Evolutionary conservation across 2,329 filamentous ascomycete genomes (phyloP), one percentile per base, ranked within the genome.

Genomic region (Aspergillus sp.): DNA sequence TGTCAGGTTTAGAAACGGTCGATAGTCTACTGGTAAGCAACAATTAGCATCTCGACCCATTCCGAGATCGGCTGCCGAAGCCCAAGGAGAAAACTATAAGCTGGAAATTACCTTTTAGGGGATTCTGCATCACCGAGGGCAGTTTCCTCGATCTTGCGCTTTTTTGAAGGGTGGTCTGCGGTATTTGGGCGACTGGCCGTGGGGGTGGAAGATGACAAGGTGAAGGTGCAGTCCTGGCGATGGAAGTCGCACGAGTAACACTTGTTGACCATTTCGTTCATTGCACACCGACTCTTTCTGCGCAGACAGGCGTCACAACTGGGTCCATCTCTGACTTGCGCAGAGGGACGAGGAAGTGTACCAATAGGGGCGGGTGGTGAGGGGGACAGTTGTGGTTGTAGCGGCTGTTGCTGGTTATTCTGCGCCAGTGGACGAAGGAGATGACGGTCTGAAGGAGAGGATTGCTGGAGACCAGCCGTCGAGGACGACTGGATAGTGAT

Each of bases 171-270:
- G 18, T 65, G 51, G 15, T 66, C 63, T 9, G 68, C 68, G 9
- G 62, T 61, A 20, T 55, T 51, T 52, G 62, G 55, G 45, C 60
- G 43, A 51, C 59, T 32, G 20, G 42, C 30, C 26, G 50, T 41
- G 9, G 52, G 24, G n/a, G 36, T 64, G 32, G 67, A 64, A 7
- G 55, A 38, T 45, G 55, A 57, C 34, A 75, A 64, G 24, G 66
- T 72, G 56, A 77, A 77, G 7, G 75, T 77, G 62, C 75, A 77
- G 26, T 78, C 74, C 65, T 77, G 75, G 42, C 74, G 73, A 60
- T 77, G 74, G 39, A 76, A 78, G 52, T 78, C 74, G 57, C 75
- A 77, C 44, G 74, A 77, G 55, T 76, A 76, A 60, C 75, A 77
- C 59, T 76, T 76, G 56, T 76, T 75, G 59, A 75, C 70, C 61